A percentile compares a stretch with the other conserved stretches of the same genome.
These are phyloP conservation scores for Udeniomyces megalosporus DNA, from an alignment of 768 basidiomycete genomes.

Conservation along the genomic window DNA sequence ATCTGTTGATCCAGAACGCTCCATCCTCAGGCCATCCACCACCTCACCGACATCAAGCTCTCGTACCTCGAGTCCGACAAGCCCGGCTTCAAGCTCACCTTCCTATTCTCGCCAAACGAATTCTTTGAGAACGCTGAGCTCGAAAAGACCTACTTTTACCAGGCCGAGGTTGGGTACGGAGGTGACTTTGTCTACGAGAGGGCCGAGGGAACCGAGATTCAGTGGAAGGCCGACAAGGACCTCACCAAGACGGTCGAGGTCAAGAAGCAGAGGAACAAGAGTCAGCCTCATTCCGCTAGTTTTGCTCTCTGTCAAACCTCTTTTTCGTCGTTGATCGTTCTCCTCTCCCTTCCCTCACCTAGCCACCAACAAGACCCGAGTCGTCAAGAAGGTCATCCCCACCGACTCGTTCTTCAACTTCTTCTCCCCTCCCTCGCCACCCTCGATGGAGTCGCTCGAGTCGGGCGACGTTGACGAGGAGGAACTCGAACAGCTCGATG, in stretches of 20 bases:
- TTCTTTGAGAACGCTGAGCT: constrained; percentile 72
- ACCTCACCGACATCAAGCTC: constrained; percentile 61
- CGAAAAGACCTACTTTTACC: constrained; percentile 85
- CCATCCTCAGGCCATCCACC: constrained; percentile 67
- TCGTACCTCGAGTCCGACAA: constrained; percentile 59
- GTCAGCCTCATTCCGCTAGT: constrained; percentile 35
- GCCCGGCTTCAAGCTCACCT: constrained; percentile 82
- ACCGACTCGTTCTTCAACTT: constrained; percentile 99
- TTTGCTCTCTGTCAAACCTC: too few species aligned
- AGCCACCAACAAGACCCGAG: constrained; percentile 37
- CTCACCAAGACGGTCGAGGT: constrained; percentile 94
- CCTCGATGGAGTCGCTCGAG: constrained; percentile 50
- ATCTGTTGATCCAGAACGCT: not conserved
- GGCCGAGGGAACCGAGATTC: constrained; percentile 77
- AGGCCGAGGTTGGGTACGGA: constrained; percentile 76
- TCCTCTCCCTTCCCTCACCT: not conserved
- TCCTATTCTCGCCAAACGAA: constrained; percentile 64
- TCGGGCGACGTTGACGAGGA: constrained; percentile 52
- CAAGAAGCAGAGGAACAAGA: constrained; percentile 98
- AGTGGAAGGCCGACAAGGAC: constrained; percentile 98
- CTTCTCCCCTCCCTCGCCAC: constrained; percentile 67
- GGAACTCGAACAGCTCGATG: constrained; percentile 58
- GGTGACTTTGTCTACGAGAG: constrained; percentile 95
- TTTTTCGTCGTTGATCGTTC: not conserved
- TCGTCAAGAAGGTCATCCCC: constrained; percentile 58